Conservation (phyloP, 1,284 basidiomycete species). For the Ceratobasidium sp. region DNA sequence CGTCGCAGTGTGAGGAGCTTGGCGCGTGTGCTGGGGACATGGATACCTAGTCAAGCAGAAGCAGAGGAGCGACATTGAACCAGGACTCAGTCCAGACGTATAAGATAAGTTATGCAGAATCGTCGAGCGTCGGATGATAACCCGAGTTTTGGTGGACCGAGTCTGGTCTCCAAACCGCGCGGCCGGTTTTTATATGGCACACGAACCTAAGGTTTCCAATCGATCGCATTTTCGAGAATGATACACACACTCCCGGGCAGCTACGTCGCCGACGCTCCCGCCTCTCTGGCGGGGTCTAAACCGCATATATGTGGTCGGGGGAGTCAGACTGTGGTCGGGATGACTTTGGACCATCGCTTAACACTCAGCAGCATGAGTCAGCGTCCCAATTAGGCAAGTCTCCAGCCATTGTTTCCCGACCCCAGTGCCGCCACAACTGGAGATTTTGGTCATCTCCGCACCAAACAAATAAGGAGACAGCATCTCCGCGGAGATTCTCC, state of each 20-base stretch:
- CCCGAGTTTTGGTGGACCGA: neutral
- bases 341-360: neutral
- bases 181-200: neutral
- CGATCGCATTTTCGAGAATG: no score
- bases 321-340: neutral
- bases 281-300: neutral
- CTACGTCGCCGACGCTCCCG: neutral
- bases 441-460: neutral
- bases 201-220: neutral
- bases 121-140: no score
- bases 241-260: neutral
- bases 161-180: neutral
- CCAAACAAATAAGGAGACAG: neutral
- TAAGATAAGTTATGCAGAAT: no score
- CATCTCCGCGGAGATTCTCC: constrained; percentile 1
- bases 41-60: no score
- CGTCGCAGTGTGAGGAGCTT: no score
- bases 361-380: neutral
- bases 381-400: constrained; percentile 2
- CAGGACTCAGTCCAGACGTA: no score
- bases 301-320: neutral
- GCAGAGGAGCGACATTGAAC: no score
- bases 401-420: neutral
- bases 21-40: no score
- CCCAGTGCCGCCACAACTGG: neutral